These are phyloP conservation scores for Yamadazyma mexicana DNA, from an alignment of 1,139 yeast genomes.

Conservation along the genomic window DNA sequence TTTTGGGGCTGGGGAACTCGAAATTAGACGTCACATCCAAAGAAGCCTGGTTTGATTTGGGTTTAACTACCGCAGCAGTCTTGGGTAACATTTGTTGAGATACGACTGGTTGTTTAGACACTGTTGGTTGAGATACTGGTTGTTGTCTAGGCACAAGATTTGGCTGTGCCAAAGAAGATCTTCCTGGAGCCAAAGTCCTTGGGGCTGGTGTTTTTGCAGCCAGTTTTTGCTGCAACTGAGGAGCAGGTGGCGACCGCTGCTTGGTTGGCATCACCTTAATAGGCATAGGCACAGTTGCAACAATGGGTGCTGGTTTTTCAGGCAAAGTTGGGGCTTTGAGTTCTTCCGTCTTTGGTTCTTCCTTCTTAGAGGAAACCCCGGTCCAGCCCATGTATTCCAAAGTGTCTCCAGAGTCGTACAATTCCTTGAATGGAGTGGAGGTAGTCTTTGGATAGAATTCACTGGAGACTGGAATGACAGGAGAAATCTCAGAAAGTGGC, in stretches of 20 bases:
- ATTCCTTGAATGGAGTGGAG: conserved; percentile 12
- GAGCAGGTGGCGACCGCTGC: no score
- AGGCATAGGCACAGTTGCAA: no score
- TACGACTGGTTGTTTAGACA: neutral
- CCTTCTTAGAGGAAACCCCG: no score
- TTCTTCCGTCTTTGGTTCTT: neutral
- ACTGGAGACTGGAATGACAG: neutral
- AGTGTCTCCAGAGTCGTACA: conserved; percentile 14
- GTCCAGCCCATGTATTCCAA: conserved; percentile 6
- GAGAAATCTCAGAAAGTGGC: no score
- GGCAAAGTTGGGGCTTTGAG: neutral
- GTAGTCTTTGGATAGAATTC: neutral
- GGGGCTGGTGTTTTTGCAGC: neutral
- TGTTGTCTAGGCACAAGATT: no score
- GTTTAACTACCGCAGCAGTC: no score
- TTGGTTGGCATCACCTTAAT: no score
- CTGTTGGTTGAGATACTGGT: no score
- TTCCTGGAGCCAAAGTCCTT: no score
- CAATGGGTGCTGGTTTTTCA: neutral
- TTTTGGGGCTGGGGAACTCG: conserved; percentile 15
- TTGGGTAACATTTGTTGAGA: neutral
- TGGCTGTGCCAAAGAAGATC: no score
- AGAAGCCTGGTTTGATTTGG: conserved; percentile 6
- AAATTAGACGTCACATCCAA: conserved; percentile 20
- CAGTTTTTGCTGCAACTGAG: neutral